Evolutionary conservation across 805 yeast genomes (phyloP), one percentile per base, ranked within the genome.

Genomic region (Saccharomyces paradoxus): DNA sequence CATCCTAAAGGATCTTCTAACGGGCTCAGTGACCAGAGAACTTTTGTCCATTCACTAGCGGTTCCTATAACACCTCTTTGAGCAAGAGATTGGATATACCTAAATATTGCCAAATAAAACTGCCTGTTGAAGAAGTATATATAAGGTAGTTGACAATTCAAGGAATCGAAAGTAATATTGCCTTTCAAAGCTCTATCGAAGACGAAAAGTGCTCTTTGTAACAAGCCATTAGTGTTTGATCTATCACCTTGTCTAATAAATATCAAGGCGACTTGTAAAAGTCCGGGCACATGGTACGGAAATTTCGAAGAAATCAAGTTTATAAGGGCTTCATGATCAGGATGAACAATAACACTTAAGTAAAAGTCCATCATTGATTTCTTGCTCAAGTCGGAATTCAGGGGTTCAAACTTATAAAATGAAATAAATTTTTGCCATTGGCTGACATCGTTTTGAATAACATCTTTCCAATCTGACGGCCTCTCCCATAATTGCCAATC

Each of bases 1-100:
- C 86, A 89, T 24, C 96, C 96, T 52, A 84, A 73, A 1, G 96
- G 96, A 72, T 90, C 96, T 54, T 85, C 87, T 1, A 82, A 77
- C 1, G 96, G 96, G 37, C 81, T 75, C 30, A 90, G 71, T 1
- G 90, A 80, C 58, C 87, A 73, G 50, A 89, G 72, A 5, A 84
- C 74, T 65, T 87, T 89, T 61, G 87, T 80, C 73, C 84, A 89
- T 46, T 82, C 81, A 47, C 87, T 77, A 0, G 96, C 96, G 0
- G 96, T 89, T 55, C 72, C 78, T 63, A 80, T 82, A 1, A 92
- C 87, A 3, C 95, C 87, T 63, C 88, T 80, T 61, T 86, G 89
- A 1, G 89, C 86, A 46, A 90, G 71, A 1, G 81, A 81, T 12
- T 79, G 76, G 54, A 89, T 81, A 63, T 86, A 83, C 59, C 91